phyloP scores from a whole-genome alignment of 495 filamentous ascomycete species.

The Diplogelasinospora grovesii region DNA sequence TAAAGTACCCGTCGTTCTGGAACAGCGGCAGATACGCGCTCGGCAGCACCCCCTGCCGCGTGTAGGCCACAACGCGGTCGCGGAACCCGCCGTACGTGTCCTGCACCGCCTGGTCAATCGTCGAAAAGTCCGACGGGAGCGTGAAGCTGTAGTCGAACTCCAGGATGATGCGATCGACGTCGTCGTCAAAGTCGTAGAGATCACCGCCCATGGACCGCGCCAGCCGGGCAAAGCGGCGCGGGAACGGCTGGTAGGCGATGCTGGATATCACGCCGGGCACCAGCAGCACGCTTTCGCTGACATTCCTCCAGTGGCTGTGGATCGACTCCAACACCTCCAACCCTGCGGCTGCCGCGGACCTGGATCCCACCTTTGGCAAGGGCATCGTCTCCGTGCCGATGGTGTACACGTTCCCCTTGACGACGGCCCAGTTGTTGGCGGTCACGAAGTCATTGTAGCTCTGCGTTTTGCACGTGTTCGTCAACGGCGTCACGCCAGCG shows the following conservation, averaged over 20 bases:
- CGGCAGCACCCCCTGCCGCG: conserved; percentile 25
- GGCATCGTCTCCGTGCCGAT: conserved; percentile 54
- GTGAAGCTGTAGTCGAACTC: conserved; percentile 51
- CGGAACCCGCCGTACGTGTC: conserved; percentile 36
- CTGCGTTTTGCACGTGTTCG: conserved; percentile 45
- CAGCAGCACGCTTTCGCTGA: conserved; percentile 29
- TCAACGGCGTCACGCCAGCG: conserved; percentile 39
- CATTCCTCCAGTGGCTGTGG: conserved; percentile 48
- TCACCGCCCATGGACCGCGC: conserved; percentile 46
- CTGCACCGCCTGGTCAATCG: conserved; percentile 45
- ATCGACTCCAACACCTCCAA: conserved; percentile 37
- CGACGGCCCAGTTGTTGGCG: conserved; percentile 32
- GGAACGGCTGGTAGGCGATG: conserved; percentile 53
- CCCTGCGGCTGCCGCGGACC: conserved; percentile 24
- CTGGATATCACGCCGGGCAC: conserved; percentile 44
- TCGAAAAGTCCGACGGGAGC: conserved; percentile 34
- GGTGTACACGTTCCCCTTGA: conserved; percentile 42
- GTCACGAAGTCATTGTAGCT: conserved; percentile 46
- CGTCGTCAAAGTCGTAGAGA: conserved; percentile 44
- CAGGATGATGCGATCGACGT: conserved; percentile 49
- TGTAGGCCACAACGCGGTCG: conserved; percentile 29
- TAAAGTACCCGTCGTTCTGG: conserved; percentile 53
- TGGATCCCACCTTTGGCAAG: no score
- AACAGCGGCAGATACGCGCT: conserved; percentile 52
- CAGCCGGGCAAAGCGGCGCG: conserved; percentile 39